These are phyloP conservation scores for Tetrapisispora arboricola DNA, from an alignment of 805 yeast genomes.

Conservation along the genomic window DNA sequence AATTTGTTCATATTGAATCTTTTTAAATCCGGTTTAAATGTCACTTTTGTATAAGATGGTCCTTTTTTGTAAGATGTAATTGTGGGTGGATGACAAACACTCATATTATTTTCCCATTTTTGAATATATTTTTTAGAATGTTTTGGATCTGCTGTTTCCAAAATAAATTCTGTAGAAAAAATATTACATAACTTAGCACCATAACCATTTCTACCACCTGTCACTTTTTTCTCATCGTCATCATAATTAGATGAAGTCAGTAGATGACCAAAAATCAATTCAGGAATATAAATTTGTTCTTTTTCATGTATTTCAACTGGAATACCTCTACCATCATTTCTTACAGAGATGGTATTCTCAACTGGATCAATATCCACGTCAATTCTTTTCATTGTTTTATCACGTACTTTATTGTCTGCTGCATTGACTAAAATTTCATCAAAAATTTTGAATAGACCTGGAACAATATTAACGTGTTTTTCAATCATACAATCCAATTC, in stretches of 20 bases:
- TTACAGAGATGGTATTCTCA: constrained; percentile 62
- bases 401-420: constrained; percentile 96
- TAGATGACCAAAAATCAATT: constrained; percentile 88
- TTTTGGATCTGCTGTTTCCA: constrained; percentile 79
- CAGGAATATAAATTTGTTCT: constrained; percentile 90
- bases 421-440: constrained; percentile 97
- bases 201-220: constrained; percentile 97
- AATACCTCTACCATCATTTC: constrained; percentile 91
- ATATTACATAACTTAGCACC: constrained; percentile 97
- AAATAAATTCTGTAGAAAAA: constrained; percentile 74
- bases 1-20: constrained; percentile 78
- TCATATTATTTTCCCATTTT: constrained; percentile 84
- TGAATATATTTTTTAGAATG: constrained; percentile 61
- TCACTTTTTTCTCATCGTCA: constrained; percentile 88
- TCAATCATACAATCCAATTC: constrained; percentile 50
- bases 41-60: constrained; percentile 74
- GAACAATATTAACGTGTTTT: constrained; percentile 68
- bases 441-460: constrained; percentile 91
- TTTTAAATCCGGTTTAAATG: constrained; percentile 77
- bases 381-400: constrained; percentile 77
- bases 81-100: constrained; percentile 60
- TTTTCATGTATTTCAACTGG: constrained; percentile 89
- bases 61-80: constrained; percentile 44
- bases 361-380: constrained; percentile 76
- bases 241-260: constrained; percentile 94